Evolutionary conservation across 768 basidiomycete species (phyloP).

Genomic region (Lentinula edodes): DNA sequence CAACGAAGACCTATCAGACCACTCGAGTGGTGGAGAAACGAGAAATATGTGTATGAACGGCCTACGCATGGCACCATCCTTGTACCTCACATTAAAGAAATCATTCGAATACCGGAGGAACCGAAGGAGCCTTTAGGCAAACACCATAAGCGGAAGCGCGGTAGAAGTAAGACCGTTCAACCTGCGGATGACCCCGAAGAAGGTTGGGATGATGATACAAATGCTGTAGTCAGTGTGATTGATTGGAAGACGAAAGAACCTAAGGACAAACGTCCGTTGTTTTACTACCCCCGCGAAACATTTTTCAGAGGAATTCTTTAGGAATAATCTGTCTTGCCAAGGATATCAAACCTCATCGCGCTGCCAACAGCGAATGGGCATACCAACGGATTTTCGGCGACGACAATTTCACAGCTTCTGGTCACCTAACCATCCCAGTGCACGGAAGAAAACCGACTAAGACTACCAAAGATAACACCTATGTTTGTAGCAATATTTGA

Average conservation of each 20-base stretch:
- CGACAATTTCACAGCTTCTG: conserved; percentile 86
- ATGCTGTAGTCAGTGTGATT: conserved; percentile 57
- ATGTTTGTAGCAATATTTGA: conserved; percentile 45
- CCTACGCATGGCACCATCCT: conserved; percentile 43
- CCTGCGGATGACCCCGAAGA: conserved; percentile 44
- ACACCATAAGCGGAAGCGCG: conserved; percentile 17
- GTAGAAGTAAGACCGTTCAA: conserved; percentile 26
- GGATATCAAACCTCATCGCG: conserved; percentile 57
- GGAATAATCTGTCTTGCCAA: conserved; percentile 75
- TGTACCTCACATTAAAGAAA: conserved; percentile 68
- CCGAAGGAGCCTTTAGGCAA: conserved; percentile 41
- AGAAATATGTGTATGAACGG: conserved; percentile 79
- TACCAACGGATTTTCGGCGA: conserved; percentile 94
- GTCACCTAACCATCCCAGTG: conserved; percentile 78
- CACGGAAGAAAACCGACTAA: conserved; percentile 82
- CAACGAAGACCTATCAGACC: conserved; percentile 64
- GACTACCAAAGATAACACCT: conserved; percentile 88
- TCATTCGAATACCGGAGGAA: conserved; percentile 48
- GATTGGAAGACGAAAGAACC: conserved; percentile 61
- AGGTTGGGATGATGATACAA: conserved; percentile 85
- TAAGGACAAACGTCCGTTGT: conserved; percentile 62
- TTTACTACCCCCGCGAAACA: not conserved
- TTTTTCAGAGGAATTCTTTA: conserved; percentile 23
- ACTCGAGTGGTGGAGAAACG: conserved; percentile 90
- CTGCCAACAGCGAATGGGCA: conserved; percentile 63